Evolutionary conservation across 2,329 filamentous ascomycete species (phyloP), one percentile per base, ranked within the genome.

Genomic region (Aureobasidium mangrovei): DNA sequence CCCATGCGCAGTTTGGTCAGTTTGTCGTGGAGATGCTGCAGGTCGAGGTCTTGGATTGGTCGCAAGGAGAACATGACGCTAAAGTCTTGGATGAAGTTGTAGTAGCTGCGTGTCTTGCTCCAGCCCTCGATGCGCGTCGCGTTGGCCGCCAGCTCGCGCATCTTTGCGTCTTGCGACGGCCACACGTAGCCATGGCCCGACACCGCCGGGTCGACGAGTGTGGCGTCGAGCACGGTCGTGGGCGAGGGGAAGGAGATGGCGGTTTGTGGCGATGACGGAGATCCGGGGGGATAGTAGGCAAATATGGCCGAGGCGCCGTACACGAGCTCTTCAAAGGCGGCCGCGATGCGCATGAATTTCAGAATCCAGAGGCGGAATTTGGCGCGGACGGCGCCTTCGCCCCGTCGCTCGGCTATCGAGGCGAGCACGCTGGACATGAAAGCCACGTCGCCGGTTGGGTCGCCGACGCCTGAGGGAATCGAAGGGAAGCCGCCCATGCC

Each of bases 291-390:
- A 27, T 49, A 59, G 24, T 57, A 88, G 56, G 95, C 88, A 65
- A 91, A 88, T 33, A 98, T 76, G 33, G 91, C 89, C 56, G 88
- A 94, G 9, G 89, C 89, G 29, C 93, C 94, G 64, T 95, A 98
- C 3, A 98, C 93, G 35, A 82, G 85, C 71, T 98, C 93, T 67
- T 98, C 93, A 61, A 97, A 97, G 9, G 91, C 88, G 1, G 93
- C 89, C 1, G 93, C 85, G 45, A 98, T 85, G 44, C 93, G 84
- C 0, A 90, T 93, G 65, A 98, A 97, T 67, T 91, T 93, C 55
- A 86, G 77, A n/a, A 97, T 85, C 84, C 93, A 98, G 58, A 89
- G 86, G 18, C 91, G 83, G 86, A 91, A 97, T 71, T 95, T 96
- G 32, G 88, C 84, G 26, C 93, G 81, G 54, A 98, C 86, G 1